These are phyloP conservation scores for Penicillium sp. DNA, from an alignment of 2,329 filamentous ascomycete species.

Conservation along the genomic window DNA sequence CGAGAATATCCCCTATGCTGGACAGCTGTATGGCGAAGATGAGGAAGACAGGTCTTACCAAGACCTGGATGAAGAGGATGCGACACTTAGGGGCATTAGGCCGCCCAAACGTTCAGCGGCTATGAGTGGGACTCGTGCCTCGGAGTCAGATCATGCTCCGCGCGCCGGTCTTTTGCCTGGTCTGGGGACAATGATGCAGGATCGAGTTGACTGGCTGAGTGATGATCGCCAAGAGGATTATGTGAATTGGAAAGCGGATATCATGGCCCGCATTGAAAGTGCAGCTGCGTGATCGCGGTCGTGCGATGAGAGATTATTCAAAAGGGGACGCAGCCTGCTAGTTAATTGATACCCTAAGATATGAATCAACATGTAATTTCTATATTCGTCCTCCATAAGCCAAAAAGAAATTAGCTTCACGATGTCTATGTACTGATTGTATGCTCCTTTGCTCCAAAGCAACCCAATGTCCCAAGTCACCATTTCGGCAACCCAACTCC, in stretches of 20 bases:
- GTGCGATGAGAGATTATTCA: neutral
- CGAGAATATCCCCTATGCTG: conserved; percentile 50
- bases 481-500: conserved; percentile 1
- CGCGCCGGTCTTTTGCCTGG: conserved; percentile 45
- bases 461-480: neutral
- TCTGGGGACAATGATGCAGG: conserved; percentile 52
- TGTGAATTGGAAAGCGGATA: conserved; percentile 43
- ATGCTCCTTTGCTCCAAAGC: neutral
- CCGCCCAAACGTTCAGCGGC: conserved; percentile 28
- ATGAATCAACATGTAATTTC: neutral
- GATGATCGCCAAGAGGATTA: conserved; percentile 45
- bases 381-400: neutral
- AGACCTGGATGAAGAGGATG: conserved; percentile 33
- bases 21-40: conserved; percentile 35
- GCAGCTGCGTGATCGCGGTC: conserved; percentile 13
- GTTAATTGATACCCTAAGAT: conserved; percentile 22
- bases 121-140: conserved; percentile 11
- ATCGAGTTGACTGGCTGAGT: conserved; percentile 48
- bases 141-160: conserved; percentile 16
- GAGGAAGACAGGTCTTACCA: conserved; percentile 35
- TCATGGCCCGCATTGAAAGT: conserved; percentile 39
- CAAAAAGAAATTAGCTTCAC: neutral
- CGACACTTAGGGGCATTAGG: conserved; percentile 20
- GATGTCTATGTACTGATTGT: conserved; percentile 1
- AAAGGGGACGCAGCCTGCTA: conserved; percentile 3